Evolutionary conservation across 768 basidiomycete genomes (phyloP).

Genomic region (Leccinum longicurvipes): DNA sequence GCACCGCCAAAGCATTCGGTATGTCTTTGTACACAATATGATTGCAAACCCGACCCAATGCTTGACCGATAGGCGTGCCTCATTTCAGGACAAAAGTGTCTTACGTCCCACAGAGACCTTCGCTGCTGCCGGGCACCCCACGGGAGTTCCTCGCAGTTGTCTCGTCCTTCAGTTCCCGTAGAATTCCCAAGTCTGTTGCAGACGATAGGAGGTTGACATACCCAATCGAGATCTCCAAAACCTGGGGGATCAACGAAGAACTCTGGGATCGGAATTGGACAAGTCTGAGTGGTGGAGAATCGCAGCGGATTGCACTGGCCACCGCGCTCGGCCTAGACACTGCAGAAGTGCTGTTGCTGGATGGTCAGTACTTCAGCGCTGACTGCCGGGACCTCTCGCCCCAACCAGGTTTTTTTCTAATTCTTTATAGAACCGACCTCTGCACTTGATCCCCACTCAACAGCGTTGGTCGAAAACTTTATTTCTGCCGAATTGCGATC

Average conservation of each 20-base stretch:
- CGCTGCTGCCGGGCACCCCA: constrained; percentile 81
- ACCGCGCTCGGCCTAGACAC: constrained; percentile 68
- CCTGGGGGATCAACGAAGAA: constrained; percentile 64
- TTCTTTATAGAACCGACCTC: constrained; percentile 75
- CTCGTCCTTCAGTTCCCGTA: constrained; percentile 47
- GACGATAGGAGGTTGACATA: constrained; percentile 29
- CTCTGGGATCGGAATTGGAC: constrained; percentile 83
- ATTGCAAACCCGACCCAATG: background rate
- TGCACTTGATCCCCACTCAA: constrained; percentile 72
- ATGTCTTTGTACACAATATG: constrained; percentile 13
- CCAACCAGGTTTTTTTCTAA: background rate
- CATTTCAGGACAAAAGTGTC: constrained; percentile 72
- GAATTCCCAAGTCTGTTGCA: constrained; percentile 21
- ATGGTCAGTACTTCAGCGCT: constrained; percentile 48
- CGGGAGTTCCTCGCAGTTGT: constrained; percentile 64
- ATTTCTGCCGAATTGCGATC: constrained; percentile 52
- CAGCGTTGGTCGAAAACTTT: constrained; percentile 60
- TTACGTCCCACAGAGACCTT: constrained; percentile 87
- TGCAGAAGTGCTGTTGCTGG: constrained; percentile 76
- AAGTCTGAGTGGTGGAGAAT: constrained; percentile 81
- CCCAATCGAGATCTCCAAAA: constrained; percentile 51
- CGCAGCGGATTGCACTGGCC: constrained; percentile 79
- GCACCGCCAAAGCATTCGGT: constrained; percentile 51
- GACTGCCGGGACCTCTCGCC: background rate
- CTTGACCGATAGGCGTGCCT: constrained; percentile 58